Base-by-base conservation (phyloP, 2,329 filamentous ascomycete species). In the Talaromyces sp. region DNA sequence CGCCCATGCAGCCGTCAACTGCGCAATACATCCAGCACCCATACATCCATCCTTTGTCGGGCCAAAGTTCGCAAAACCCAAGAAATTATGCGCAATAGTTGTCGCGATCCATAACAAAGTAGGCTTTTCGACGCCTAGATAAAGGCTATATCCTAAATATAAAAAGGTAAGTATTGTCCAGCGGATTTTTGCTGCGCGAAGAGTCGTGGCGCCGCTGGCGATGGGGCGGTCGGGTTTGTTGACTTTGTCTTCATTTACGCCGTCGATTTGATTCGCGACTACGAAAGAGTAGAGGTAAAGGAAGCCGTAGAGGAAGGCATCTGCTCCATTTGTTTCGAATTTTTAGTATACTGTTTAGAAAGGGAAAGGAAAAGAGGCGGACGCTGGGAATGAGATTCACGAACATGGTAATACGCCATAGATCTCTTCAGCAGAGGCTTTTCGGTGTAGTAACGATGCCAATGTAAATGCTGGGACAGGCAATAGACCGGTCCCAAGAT, bases 211-310 rank as follows among this genome's bases (percentile, higher is more conserved):
- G 13, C 63, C 63, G 49, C 58, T 60, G 37, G 50, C 63, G 35
- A 65, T 57, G 41, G 63, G 63, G 27, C 63, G 63, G 24, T 65
- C 63, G 24, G 63, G 63, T 50, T 65, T 65, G 24, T 65, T 65
- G 50, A 65, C 33, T 31, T 54, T 54, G 45, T 65, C 63, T 45
- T 65, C 63, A 10, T 61, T 33, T 14, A 65, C 58, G 31, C 63
- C 63, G 58, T 60, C 59, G 43, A 65, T 62, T 39, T 65, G 63
- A 24, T 65, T 65, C 10, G 58, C 58, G 39, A 65, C 50, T 19
- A 65, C 63, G n/a, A 65, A 65, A 6, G 39, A 49, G 41, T 65
- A 65, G 14, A 65, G 63, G 14, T 61, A 65, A 10, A 65, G 31
- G 11, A 57, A 65, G 22, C 63, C 63, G 37, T 61, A 50, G 13